A percentile compares a stretch with the other conserved stretches of the same genome.
Evolutionary conservation across 306 rosid species (phyloP).

Genomic region (Rubus parviflorus): DNA sequence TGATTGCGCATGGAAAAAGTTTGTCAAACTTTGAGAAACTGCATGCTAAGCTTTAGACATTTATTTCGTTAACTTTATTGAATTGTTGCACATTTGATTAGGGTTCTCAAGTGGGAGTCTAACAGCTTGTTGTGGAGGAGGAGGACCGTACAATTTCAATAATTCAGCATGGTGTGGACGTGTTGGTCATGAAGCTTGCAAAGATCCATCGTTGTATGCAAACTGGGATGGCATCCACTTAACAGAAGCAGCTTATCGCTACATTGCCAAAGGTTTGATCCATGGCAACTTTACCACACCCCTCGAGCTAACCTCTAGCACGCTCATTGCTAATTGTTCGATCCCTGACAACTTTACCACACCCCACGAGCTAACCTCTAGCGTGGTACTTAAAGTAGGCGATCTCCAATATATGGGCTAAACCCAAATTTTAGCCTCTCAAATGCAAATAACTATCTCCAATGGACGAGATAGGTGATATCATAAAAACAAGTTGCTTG

Average conservation of each 20-base stretch:
- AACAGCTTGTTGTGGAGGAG: conserved; percentile 61
- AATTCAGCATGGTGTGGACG: conserved; percentile 57
- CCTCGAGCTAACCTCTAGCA: not conserved
- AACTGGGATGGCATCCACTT: conserved; percentile 75
- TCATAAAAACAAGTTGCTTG: too few relatives aligned
- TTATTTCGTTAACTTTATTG: too few relatives aligned
- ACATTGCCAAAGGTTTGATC: conserved; percentile 45
- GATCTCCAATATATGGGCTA: too few relatives aligned
- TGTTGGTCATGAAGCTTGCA: conserved; percentile 39
- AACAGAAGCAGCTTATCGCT: conserved; percentile 58
- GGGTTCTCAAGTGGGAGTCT: too few relatives aligned
- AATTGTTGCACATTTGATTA: too few relatives aligned
- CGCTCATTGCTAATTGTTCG: conserved; percentile 40
- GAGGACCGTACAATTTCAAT: conserved; percentile 66
- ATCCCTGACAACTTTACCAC: conserved; percentile 46
- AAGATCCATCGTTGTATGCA: conserved; percentile 36
- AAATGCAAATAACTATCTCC: too few relatives aligned
- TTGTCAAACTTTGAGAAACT: conserved; percentile 1
- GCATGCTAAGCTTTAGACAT: too few relatives aligned
- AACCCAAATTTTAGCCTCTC: too few relatives aligned
- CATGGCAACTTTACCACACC: conserved; percentile 50
- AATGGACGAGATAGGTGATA: too few relatives aligned
- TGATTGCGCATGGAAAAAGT: too few relatives aligned
- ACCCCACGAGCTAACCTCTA: conserved; percentile 15
- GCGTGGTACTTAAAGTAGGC: too few relatives aligned